Evolutionary conservation across 2,329 filamentous ascomycete species (phyloP).

Genomic region (Penicillium crustosum): DNA sequence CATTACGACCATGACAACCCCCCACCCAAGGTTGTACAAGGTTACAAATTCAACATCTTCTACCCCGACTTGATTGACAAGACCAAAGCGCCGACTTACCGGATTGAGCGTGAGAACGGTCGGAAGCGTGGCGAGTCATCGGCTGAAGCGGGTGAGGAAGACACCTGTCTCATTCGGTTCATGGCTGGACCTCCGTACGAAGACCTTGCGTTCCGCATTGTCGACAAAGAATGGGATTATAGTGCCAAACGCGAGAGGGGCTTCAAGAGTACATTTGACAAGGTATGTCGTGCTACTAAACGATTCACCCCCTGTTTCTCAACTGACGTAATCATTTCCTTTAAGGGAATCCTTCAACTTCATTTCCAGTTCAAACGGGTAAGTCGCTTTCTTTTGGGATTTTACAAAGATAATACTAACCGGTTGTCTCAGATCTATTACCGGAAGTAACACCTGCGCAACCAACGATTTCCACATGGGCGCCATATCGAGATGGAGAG

Average conservation of each 20-base stretch:
- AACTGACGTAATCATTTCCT: slow-evolving; percentile 11
- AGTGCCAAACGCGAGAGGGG: slow-evolving; percentile 92
- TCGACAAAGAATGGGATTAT: slow-evolving; percentile 99
- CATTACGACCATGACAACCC: slow-evolving; percentile 99
- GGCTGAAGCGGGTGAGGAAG: slow-evolving; percentile 89
- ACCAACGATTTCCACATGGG: slow-evolving; percentile 20
- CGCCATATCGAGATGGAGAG: slow-evolving; percentile 15
- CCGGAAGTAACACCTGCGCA: slow-evolving; percentile 42
- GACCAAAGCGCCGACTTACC: slow-evolving; percentile 89
- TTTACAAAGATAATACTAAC: slow-evolving; percentile 14
- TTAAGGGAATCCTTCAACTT: slow-evolving; percentile 85
- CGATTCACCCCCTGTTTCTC: not conserved
- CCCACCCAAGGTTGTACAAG: slow-evolving; percentile 95
- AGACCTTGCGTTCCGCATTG: slow-evolving; percentile 94
- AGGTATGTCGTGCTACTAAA: slow-evolving; percentile 59
- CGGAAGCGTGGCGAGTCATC: slow-evolving; percentile 87
- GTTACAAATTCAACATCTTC: slow-evolving; percentile 99
- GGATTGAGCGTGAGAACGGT: slow-evolving; percentile 90
- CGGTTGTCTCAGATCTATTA: slow-evolving; percentile 45
- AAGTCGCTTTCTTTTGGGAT: slow-evolving; percentile 21
- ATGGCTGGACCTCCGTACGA: slow-evolving; percentile 94
- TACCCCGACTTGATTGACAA: slow-evolving; percentile 97
- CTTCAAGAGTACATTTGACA: slow-evolving; percentile 96
- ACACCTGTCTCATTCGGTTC: slow-evolving; percentile 95
- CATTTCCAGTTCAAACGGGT: slow-evolving; percentile 99